These are phyloP conservation scores for Spathaspora passalidarum DNA, from an alignment of 805 yeast species.

Conservation along the genomic window DNA sequence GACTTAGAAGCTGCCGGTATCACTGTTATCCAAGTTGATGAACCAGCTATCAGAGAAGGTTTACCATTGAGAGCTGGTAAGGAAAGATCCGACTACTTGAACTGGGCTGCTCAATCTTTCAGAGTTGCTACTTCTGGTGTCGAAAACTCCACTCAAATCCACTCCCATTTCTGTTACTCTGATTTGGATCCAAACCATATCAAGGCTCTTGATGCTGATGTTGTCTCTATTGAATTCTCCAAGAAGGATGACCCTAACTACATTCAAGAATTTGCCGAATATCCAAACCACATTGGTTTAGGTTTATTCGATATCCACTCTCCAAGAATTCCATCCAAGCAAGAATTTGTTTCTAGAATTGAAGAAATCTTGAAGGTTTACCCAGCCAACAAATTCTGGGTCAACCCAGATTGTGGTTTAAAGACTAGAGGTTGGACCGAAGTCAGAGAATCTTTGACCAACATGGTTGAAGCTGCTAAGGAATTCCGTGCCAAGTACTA, in stretches of 20 bases:
- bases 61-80: slow-evolving; percentile 97
- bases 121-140: slow-evolving; percentile 99
- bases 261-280: slow-evolving; percentile 95
- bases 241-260: slow-evolving; percentile 99
- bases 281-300: slow-evolving; percentile 99
- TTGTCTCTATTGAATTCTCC: slow-evolving; percentile 98
- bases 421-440: slow-evolving; percentile 99
- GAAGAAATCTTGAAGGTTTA: slow-evolving; percentile 92
- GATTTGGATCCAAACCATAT: slow-evolving; percentile 99
- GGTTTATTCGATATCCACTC: slow-evolving; percentile 99
- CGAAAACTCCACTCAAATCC: slow-evolving; percentile 91
- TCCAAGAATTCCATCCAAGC: slow-evolving; percentile 98
- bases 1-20: slow-evolving; percentile 99
- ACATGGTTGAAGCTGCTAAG: slow-evolving; percentile 99
- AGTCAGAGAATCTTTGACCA: slow-evolving; percentile 89
- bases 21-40: slow-evolving; percentile 97
- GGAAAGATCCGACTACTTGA: slow-evolving; percentile 93
- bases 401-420: slow-evolving; percentile 99
- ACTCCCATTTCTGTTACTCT: slow-evolving; percentile 99
- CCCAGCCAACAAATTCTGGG: slow-evolving; percentile 99
- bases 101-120: slow-evolving; percentile 99
- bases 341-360: slow-evolving; percentile 92
- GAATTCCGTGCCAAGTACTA: slow-evolving; percentile 58
- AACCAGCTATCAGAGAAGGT: slow-evolving; percentile 99
- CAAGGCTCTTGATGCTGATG: slow-evolving; percentile 99